Percentiles rank a stretch among this genome's conserved stretches.
phyloP scores from a whole-genome alignment of 2,329 filamentous ascomycete species.

The Fragosphaeria purpurea region DNA sequence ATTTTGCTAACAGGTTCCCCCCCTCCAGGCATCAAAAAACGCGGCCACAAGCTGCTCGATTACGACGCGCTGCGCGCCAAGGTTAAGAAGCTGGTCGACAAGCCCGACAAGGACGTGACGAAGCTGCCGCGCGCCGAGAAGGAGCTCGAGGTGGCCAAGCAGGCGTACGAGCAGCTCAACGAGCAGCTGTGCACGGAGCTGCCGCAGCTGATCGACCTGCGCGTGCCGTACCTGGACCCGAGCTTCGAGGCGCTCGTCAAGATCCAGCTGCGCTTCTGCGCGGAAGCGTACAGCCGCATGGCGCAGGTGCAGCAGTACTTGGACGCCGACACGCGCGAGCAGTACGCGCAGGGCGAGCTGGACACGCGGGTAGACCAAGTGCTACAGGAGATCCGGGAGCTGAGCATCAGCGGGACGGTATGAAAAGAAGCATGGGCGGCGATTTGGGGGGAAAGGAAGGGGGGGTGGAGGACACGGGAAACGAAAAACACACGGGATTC shows the following conservation, averaged over 20 bases:
- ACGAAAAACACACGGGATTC: no score
- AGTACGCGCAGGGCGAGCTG: conserved; percentile 88
- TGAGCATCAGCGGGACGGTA: conserved; percentile 77
- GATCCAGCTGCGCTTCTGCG: conserved; percentile 95
- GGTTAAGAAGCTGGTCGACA: conserved; percentile 94
- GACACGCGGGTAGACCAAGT: conserved; percentile 92
- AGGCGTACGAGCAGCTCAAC: conserved; percentile 92
- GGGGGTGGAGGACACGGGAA: no score
- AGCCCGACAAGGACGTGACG: conserved; percentile 95
- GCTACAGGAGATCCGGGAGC: conserved; percentile 87
- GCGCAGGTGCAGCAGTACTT: conserved; percentile 98
- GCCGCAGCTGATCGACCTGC: conserved; percentile 90
- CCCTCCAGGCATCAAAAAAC: conserved; percentile 80
- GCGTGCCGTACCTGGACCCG: conserved; percentile 93
- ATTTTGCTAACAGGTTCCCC: background rate
- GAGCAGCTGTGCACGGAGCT: conserved; percentile 89
- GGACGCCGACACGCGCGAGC: conserved; percentile 87
- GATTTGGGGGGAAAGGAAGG: no score
- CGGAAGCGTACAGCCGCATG: conserved; percentile 95
- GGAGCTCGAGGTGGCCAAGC: conserved; percentile 89
- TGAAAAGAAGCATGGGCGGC: no score
- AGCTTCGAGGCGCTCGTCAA: conserved; percentile 97
- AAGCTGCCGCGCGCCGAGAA: conserved; percentile 94
- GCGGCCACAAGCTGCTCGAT: conserved; percentile 95
- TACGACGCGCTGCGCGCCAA: conserved; percentile 93